Evolutionary conservation across 441 rosid genomes (phyloP).

Genomic region (Adansonia rubrostipa): DNA sequence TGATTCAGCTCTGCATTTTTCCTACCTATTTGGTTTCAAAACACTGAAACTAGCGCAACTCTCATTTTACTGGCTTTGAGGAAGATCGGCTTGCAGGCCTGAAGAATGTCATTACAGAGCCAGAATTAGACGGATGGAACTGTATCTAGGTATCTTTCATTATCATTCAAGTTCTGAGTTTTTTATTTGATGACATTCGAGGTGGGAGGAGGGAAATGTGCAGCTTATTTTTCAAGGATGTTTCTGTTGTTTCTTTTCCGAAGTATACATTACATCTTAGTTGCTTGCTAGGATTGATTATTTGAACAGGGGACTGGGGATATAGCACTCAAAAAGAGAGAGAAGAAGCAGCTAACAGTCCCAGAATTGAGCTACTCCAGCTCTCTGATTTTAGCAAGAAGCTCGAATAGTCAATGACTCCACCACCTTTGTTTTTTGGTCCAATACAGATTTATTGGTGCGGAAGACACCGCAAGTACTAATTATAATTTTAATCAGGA

Average conservation of each 20-base stretch:
- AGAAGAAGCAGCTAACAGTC: constrained; percentile 71
- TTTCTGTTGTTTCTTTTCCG: background rate
- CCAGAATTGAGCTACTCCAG: constrained; percentile 78
- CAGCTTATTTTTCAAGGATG: background rate
- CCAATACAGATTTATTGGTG: constrained; percentile 5
- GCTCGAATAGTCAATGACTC: constrained; percentile 52
- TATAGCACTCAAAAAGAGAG: constrained; percentile 42
- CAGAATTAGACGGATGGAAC: constrained; percentile 85
- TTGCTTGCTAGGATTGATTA: constrained; percentile 16
- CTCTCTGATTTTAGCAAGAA: constrained; percentile 81
- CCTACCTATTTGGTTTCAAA: background rate
- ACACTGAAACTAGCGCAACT: constrained; percentile 25
- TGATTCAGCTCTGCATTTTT: background rate
- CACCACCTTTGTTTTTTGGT: background rate
- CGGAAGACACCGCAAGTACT: background rate
- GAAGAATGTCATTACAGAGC: constrained; percentile 87
- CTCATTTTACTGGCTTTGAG: constrained; percentile 61
- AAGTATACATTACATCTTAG: no score
- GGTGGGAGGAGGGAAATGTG: no score
- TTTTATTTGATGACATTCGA: background rate
- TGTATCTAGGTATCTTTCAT: constrained; percentile 56
- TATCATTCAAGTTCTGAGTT: constrained; percentile 24
- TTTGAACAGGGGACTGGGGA: constrained; percentile 17
- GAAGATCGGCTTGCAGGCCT: constrained; percentile 92
- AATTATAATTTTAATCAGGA: background rate